Evolutionary conservation across 441 rosid genomes (phyloP), one percentile per base, ranked within the genome.

Genomic region (Viola pubescens): DNA sequence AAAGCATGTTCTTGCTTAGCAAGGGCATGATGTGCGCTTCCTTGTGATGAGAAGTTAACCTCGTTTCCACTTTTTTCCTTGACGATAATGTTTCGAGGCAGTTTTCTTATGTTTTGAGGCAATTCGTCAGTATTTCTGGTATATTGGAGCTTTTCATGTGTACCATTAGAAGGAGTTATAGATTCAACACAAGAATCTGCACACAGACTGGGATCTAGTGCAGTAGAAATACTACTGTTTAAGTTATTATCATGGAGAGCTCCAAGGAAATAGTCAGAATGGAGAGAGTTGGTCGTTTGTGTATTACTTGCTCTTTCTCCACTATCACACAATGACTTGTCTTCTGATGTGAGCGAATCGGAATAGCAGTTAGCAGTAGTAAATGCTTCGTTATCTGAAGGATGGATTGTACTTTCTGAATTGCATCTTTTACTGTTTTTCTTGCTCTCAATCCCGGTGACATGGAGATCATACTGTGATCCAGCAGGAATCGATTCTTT

Each of bases 1-100:
- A 83, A 83, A 66, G 98, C 98, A 81, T 91, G 96, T 65, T 78
- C 75, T 74, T 81, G 86, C 82, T 79, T 86, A 60, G 85, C 85
- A 70, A 77, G 60, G 40, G 77, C 44, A 68, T 57, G 62, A 37
- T 60, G 68, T 61, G 85, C 72, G 44, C 73, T 75, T 73, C 66
- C 77, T 48, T 6, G 19, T 57, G 73, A 58, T 45, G 60, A 52
- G 5, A 74, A 54, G 63, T 19, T 61, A 40, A 72, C 63, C 58
- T 73, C 69, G 49, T 7, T 46, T 54, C 37, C 47, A 62, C 48
- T 52, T 12, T 67, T 66, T 42, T 71, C 77, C 47, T 65, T 56
- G 38, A 38, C 38, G 47, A 67, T 53, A 72, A 5, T 16, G 43
- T 37, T 4, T 34, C 66, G 71, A 54, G 64, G 59, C 11, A 53